Base-by-base conservation (phyloP, 768 basidiomycete species). In the Phylloporus rhodoxanthus region DNA sequence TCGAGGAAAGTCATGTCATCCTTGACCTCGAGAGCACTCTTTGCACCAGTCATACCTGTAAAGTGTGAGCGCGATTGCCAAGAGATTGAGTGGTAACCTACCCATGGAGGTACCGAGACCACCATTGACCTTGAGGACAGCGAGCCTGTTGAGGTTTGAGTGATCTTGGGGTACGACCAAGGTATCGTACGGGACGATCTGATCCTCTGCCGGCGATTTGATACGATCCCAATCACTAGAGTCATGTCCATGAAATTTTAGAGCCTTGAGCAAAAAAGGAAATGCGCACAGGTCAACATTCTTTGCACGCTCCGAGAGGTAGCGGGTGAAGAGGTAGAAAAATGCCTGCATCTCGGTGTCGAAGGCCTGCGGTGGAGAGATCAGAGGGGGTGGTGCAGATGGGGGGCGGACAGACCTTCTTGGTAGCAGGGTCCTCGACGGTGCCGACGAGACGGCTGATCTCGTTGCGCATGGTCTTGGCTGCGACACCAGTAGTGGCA, bases 401-500 rank as follows among this genome's bases (percentile, higher is more conserved):
- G 13, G 38, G 14, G 23, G 17, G 23, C 37, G 37, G 33, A 60
- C 55, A 47, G 49, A 91, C 94, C 85, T 87, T 91, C 75, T 87
- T 89, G 48, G 87, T 85, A 34, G 75, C 66, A 26, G 81, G 77
- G 56, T 97, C 89, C 55, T 81, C 75, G 65, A 95, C 88, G 54
- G 85, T 85, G 66, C 78, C 75, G 63, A 97, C 91, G 78, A 99
- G 88, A 64, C 82, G 82, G 69, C 87, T 87, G 72, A 99, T 86
- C 75, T 98, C 96, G 68, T 97, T 96, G 75, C 92, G 85, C 95
- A 97, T 97, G 48, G 92, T 78, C 75, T 96, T 97, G 58, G 90
- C 87, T 23, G 90, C 87, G 57, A 93, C 85, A 57, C 91, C 91
- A 47, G 91, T 93, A 45, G 82, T 94, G 56, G 95, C 95, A n/a